A percentile compares a stretch with the other conserved stretches of the same genome.
Evolutionary conservation across 371 early-diverging fungal species (phyloP).

Genomic region (Mucor irregularis): DNA sequence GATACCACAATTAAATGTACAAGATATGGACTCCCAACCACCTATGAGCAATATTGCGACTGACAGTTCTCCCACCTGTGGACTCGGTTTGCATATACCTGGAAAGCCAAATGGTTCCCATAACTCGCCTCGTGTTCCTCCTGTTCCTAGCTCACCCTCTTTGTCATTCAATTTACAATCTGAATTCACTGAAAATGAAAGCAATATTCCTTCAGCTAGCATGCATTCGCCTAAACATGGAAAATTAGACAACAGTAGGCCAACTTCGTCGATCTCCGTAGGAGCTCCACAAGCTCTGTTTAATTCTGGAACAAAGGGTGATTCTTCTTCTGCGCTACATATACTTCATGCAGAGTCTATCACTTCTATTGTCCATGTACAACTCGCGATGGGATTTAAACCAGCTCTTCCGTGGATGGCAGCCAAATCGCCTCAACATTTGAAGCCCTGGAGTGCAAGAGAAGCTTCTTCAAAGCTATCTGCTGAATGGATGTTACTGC

Average conservation of each 20-base stretch:
- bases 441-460: constrained; percentile 35
- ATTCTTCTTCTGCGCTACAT: constrained; percentile 21
- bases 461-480: constrained; percentile 24
- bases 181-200: constrained; percentile 12
- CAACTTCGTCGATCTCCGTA: not conserved
- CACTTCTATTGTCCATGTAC: constrained; percentile 32
- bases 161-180: constrained; percentile 5
- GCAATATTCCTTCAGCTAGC: not conserved
- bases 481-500: constrained; percentile 34
- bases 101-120: not conserved
- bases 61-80: constrained; percentile 9
- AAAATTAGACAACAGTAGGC: not conserved
- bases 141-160: constrained; percentile 20
- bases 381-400: constrained; percentile 32
- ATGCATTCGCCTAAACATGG: constrained; percentile 1
- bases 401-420: constrained; percentile 39
- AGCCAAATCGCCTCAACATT: constrained; percentile 8
- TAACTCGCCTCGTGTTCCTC: constrained; percentile 1
- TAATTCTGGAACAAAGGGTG: not conserved
- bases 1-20: constrained; percentile 10
- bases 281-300: not conserved
- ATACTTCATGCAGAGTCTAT: constrained; percentile 33
- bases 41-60: not conserved
- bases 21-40: not conserved
- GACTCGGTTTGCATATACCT: constrained; percentile 34